Evolutionary conservation across 2,329 filamentous ascomycete species (phyloP).

Genomic region (Xylaria arbuscula): DNA sequence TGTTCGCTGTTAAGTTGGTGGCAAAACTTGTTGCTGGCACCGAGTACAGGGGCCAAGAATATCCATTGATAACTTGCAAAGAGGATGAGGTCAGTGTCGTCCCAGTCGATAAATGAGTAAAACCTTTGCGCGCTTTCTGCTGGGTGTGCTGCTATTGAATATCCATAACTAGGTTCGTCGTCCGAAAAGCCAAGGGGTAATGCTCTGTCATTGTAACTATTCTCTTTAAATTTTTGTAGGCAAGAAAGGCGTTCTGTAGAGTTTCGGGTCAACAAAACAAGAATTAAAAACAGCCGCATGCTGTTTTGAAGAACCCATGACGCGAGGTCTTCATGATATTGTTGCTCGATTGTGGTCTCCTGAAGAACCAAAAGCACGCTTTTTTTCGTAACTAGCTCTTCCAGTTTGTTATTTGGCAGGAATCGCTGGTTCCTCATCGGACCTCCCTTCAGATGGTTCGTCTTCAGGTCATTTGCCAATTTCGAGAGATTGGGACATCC

Average conservation of each 20-base stretch:
- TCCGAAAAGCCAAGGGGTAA: slow-evolving; percentile 24
- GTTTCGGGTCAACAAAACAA: slow-evolving; percentile 17
- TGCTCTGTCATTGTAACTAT: slow-evolving; percentile 19
- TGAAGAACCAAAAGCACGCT: slow-evolving; percentile 19
- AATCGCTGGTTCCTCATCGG: neutral
- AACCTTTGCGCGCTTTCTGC: slow-evolving; percentile 3
- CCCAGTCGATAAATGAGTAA: slow-evolving; percentile 16
- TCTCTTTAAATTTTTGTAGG: slow-evolving; percentile 4
- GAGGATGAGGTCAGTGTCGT: slow-evolving; percentile 14
- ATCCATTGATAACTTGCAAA: slow-evolving; percentile 21
- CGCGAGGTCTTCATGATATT: slow-evolving; percentile 19
- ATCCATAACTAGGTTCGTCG: slow-evolving; percentile 9
- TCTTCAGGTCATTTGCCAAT: slow-evolving; percentile 8
- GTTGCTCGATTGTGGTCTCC: slow-evolving; percentile 20
- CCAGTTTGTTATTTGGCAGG: slow-evolving; percentile 22
- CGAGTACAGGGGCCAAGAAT: slow-evolving; percentile 24
- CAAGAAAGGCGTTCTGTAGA: slow-evolving; percentile 19
- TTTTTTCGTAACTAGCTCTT: slow-evolving; percentile 27
- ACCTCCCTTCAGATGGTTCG: slow-evolving; percentile 11
- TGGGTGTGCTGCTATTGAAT: neutral
- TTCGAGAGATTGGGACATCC: neutral
- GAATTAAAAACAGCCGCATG: slow-evolving; percentile 27
- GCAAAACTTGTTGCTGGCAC: slow-evolving; percentile 10
- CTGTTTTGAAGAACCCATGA: slow-evolving; percentile 25
- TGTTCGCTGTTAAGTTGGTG: slow-evolving; percentile 17